Base-by-base conservation (phyloP, 2,329 filamentous ascomycete species). In the Escovopsis weberi region DNA sequence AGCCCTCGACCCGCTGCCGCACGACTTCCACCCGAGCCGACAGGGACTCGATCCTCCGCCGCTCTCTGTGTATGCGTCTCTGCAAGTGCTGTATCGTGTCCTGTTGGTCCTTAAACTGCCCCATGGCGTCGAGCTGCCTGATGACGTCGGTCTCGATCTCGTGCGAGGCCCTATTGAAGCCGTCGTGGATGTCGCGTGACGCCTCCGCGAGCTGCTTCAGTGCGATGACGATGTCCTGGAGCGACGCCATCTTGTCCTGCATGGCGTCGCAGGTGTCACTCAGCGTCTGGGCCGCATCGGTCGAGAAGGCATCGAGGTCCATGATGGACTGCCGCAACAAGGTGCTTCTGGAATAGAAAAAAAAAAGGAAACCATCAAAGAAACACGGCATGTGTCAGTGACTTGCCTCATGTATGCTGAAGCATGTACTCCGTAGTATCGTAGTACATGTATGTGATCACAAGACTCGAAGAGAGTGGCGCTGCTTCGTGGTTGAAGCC, bases 211-310 rank as follows among this genome's bases (percentile, higher is more conserved):
- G 68, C 50, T 82, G 76, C 53, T 78, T 78, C 26, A 89, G 64
- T 2, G 71, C 72, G 6, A 66, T 58, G 34, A 87, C 72, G 1
- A 78, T 85, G 50, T 67, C 71, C 42, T 80, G 78, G 33, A 88
- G 64, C 1, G 69, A 59, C 40, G 70, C 71, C 39, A 82, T 69
- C 54, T 81, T 84, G 55, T 85, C 78, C 28, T 86, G 66, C 9
- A 87, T 72, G 0, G 75, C 74, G 49, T 83, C 82, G 61, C 87
- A 88, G 3, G 80, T 80, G 45, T 82, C 75, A 56, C 88, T 82
- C 36, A 89, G 72, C 32, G 72, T 72, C 46, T 72, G 69, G 12
- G 78, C 83, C 23, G 78, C 75, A 19, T 68, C 61, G 43, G 75
- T 69, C 19, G 81, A 81, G 56, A 78, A 70, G 30, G 69, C 63